These are phyloP conservation scores for Coemansia brasiliensis DNA, from an alignment of 192 early-diverging fungal species.

Conservation along the genomic window DNA sequence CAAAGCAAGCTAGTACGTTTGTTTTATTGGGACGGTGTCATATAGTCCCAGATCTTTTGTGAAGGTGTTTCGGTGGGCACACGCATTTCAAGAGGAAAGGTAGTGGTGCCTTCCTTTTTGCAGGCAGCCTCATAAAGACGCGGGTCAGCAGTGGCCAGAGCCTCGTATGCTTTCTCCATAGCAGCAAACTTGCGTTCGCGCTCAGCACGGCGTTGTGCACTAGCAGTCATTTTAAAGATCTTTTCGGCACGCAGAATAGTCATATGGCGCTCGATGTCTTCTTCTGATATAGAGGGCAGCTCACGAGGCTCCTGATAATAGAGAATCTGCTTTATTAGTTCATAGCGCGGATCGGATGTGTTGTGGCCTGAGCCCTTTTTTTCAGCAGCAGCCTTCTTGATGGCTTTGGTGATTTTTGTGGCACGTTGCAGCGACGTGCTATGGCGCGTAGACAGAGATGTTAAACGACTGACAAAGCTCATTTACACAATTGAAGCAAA, in stretches of 20 bases:
- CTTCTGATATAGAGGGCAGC: slow-evolving; percentile 44
- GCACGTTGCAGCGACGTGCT: slow-evolving; percentile 10
- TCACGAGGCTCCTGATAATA: slow-evolving; percentile 60
- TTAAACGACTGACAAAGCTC: no score
- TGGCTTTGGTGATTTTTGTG: slow-evolving; percentile 13
- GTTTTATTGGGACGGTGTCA: neutral
- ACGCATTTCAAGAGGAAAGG: slow-evolving; percentile 72
- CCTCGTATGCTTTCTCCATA: slow-evolving; percentile 66
- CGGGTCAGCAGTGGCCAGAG: slow-evolving; percentile 61
- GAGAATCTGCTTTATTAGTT: slow-evolving; percentile 71
- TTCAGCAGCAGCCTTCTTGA: slow-evolving; percentile 6
- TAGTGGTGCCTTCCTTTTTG: slow-evolving; percentile 57
- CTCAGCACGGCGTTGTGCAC: slow-evolving; percentile 48
- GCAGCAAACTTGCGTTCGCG: slow-evolving; percentile 61
- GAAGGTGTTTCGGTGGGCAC: slow-evolving; percentile 75
- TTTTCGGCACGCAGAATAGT: slow-evolving; percentile 75
- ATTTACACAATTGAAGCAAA: no score
- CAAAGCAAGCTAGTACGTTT: no score
- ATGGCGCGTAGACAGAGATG: neutral
- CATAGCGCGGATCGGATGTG: slow-evolving; percentile 59
- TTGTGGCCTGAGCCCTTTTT: slow-evolving; percentile 19
- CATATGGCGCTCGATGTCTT: slow-evolving; percentile 64
- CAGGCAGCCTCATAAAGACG: slow-evolving; percentile 66
- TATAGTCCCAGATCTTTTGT: slow-evolving; percentile 68
- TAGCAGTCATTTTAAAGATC: slow-evolving; percentile 56